Evolutionary conservation across 106 monocot species (phyloP), one percentile per base, ranked within the genome.

Genomic region (Dioscorea alata): DNA sequence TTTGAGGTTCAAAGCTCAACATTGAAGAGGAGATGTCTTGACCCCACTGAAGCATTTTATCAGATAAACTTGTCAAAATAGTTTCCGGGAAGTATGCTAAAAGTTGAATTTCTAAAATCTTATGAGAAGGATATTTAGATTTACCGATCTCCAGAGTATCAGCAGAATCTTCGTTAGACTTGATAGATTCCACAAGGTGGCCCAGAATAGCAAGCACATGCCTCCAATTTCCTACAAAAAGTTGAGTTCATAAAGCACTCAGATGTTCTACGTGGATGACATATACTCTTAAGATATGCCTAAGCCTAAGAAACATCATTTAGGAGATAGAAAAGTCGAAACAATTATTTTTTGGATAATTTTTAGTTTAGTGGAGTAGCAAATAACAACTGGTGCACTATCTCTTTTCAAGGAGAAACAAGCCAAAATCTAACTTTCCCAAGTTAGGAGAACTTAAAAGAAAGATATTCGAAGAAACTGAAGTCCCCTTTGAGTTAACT

Each of bases 191-290:
- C 73, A 81, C 76, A 69, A 99, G 83, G 68, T 90, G 90, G 65
- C 84, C 68, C 73, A 99, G 64, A 69, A 80, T 75, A 67, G 61
- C 72, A 67, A 75, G 76, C 48, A 73, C 90, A 82, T 79, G 86
- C 80, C 82, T 99, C 89, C 84, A 83, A 48, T 88, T 85, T 74
- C 99, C 99, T 99, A 68, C 15, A 75, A 75, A n/a, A 79, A 59
- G 59, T 64, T 72, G 23, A 14, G 48, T 72, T 50, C 50, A 73
- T 72, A 31, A 15, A 63, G 61, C 57, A 63, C 17, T 57, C 8
- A 14, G 33, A 51, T 50, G 35, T 58, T 19, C 42, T 42, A 42
- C 42, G 0, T 10, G 10, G 10, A 42, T 42, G 42, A 6, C 42
- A 42, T 8, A 10, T 42, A 5, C 5, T 42, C 42, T 42, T 10